A percentile compares a stretch with the other conserved stretches of the same genome.
Conservation (phyloP, 768 basidiomycete species). For the Mycena alexandri region DNA sequence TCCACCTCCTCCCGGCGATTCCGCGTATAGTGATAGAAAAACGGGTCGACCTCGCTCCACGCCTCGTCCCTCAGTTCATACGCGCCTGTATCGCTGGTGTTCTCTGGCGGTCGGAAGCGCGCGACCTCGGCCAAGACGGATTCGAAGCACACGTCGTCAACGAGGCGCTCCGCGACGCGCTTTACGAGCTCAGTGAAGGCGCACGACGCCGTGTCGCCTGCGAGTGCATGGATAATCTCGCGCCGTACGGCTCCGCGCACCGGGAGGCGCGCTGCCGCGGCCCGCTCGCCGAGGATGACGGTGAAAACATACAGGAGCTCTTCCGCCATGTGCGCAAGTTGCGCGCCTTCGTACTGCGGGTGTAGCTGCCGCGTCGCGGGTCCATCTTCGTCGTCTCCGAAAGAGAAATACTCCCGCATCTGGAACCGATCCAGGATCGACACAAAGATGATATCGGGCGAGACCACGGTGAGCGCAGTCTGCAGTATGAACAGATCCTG, state of each 20-base stretch:
- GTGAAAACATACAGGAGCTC: slow-evolving; percentile 92
- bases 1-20: slow-evolving; percentile 96
- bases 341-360: slow-evolving; percentile 73
- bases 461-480: slow-evolving; percentile 81
- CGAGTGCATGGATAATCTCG: slow-evolving; percentile 92
- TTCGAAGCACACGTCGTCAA: slow-evolving; percentile 88
- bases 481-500: slow-evolving; percentile 93
- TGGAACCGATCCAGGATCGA: slow-evolving; percentile 93
- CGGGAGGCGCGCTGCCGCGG: slow-evolving; percentile 76
- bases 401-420: slow-evolving; percentile 80
- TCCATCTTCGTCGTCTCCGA: too few relatives aligned
- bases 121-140: slow-evolving; percentile 83
- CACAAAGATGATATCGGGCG: slow-evolving; percentile 84
- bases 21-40: slow-evolving; percentile 95
- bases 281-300: slow-evolving; percentile 86
- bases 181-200: slow-evolving; percentile 93
- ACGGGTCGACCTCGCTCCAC: slow-evolving; percentile 92
- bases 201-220: slow-evolving; percentile 76
- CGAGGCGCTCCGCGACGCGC: slow-evolving; percentile 89
- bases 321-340: slow-evolving; percentile 89
- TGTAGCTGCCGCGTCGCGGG: slow-evolving; percentile 63
- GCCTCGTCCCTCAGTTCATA: slow-evolving; percentile 89
- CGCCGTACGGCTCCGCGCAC: slow-evolving; percentile 75
- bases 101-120: slow-evolving; percentile 85
- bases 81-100: slow-evolving; percentile 81